Evolutionary conservation across 2,329 filamentous ascomycete species (phyloP).

Genomic region (Drechslerella stenobrocha): DNA sequence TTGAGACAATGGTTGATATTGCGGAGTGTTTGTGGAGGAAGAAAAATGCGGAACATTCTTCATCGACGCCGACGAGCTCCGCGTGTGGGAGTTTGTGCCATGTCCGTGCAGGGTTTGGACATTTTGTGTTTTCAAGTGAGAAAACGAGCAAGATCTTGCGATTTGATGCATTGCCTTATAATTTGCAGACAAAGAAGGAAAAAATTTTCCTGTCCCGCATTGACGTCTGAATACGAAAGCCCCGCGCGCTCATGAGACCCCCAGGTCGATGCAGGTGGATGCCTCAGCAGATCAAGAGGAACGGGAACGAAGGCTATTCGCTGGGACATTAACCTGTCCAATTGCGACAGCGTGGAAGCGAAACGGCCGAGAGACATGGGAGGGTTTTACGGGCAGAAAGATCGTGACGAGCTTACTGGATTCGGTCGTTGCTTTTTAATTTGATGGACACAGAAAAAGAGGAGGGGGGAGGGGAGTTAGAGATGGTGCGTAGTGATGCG

Average conservation of each 20-base stretch:
- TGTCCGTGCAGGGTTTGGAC: constrained; percentile 25
- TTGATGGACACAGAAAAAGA: background rate
- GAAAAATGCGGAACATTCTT: constrained; percentile 1
- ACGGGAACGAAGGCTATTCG: constrained; percentile 13
- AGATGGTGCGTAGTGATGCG: constrained; percentile 18
- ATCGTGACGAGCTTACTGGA: constrained; percentile 42
- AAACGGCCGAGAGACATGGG: constrained; percentile 32
- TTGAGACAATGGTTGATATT: constrained; percentile 25
- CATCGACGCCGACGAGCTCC: constrained; percentile 41
- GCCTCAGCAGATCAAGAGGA: constrained; percentile 18
- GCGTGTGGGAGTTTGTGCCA: constrained; percentile 22
- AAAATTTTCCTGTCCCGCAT: constrained; percentile 16
- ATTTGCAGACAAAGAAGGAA: background rate
- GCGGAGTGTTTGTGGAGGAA: constrained; percentile 3
- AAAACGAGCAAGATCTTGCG: constrained; percentile 2
- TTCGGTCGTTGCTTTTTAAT: constrained; percentile 13
- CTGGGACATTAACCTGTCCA: constrained; percentile 39
- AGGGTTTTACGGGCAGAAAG: constrained; percentile 28
- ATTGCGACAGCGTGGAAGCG: constrained; percentile 46
- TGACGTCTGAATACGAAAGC: constrained; percentile 27
- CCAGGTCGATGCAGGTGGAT: constrained; percentile 10
- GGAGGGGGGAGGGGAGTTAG: background rate
- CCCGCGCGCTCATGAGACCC: constrained; percentile 4
- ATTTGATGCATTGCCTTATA: background rate
- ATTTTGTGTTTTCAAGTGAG: constrained; percentile 1